These are phyloP conservation scores for Aspergillus jensenii DNA, from an alignment of 2,329 filamentous ascomycete genomes.

Conservation along the genomic window DNA sequence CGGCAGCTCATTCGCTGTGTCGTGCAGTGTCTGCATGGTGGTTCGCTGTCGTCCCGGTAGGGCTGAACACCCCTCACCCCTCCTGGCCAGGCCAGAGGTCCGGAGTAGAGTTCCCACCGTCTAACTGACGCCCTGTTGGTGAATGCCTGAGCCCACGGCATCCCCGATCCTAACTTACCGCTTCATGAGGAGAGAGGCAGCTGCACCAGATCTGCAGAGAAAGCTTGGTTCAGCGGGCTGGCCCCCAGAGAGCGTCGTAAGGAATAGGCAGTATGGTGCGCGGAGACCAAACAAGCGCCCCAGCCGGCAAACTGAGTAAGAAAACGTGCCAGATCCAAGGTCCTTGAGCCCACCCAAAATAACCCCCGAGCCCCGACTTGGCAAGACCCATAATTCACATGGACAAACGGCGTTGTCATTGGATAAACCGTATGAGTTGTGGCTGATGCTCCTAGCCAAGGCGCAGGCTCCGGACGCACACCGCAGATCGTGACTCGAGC, in stretches of 20 bases:
- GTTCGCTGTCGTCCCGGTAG: slow-evolving; percentile 12
- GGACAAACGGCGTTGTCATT: background rate
- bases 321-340: background rate
- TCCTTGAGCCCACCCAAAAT: background rate
- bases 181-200: background rate
- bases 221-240: background rate
- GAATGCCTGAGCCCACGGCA: background rate
- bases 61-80: slow-evolving; percentile 10
- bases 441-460: slow-evolving; percentile 5
- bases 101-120: too few species aligned
- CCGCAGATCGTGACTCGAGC: slow-evolving; percentile 3
- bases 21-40: background rate
- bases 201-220: background rate
- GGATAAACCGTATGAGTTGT: background rate
- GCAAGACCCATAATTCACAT: background rate
- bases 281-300: background rate
- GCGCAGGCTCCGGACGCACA: slow-evolving; percentile 3
- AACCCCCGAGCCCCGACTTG: background rate
- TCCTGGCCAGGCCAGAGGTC: too few species aligned
- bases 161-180: background rate
- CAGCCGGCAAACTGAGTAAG: background rate
- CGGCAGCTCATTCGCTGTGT: background rate
- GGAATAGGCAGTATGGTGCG: background rate
- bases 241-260: background rate
- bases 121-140: background rate